These are phyloP conservation scores for Platanus orientalis DNA, from an alignment of 164 flowering plant genomes.

Conservation along the genomic window DNA sequence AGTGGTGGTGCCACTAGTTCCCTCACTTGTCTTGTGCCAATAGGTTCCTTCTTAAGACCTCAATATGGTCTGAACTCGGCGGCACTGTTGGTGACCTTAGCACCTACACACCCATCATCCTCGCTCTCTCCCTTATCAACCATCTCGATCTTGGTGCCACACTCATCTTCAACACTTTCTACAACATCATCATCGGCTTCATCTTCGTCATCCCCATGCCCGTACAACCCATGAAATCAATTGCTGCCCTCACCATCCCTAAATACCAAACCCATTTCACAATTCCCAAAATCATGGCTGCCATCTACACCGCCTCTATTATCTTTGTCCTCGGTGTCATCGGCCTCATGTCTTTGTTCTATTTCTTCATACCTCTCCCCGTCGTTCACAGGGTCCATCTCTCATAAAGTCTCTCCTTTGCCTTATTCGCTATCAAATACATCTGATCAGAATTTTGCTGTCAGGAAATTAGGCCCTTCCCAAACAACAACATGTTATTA, in stretches of 20 bases:
- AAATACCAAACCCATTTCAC: constrained; percentile 55
- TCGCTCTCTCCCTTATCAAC: constrained; percentile 62
- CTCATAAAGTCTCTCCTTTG: constrained; percentile 79
- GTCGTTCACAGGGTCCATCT: constrained; percentile 93
- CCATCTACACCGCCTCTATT: constrained; percentile 57
- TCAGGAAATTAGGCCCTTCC: too few relatives aligned
- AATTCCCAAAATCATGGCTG: constrained; percentile 65
- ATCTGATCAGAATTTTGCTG: too few relatives aligned
- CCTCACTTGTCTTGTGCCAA: constrained; percentile 24
- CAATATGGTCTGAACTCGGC: constrained; percentile 54
- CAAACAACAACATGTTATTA: too few relatives aligned
- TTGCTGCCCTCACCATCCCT: constrained; percentile 85
- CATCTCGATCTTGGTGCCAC: constrained; percentile 68
- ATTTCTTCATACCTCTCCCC: constrained; percentile 64
- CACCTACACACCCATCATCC: constrained; percentile 81
- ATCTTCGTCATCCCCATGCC: constrained; percentile 90
- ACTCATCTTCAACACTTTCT: constrained; percentile 71
- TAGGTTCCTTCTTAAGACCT: constrained; percentile 44
- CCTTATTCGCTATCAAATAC: too few relatives aligned
- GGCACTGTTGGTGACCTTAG: constrained; percentile 88
- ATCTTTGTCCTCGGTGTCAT: constrained; percentile 73
- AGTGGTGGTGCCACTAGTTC: constrained; percentile 16
- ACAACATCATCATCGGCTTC: constrained; percentile 75
- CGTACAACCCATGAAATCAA: constrained; percentile 94
- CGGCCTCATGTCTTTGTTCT: constrained; percentile 76